Conservation (phyloP, 768 basidiomycete genomes). For the Clavaria fumosa region DNA sequence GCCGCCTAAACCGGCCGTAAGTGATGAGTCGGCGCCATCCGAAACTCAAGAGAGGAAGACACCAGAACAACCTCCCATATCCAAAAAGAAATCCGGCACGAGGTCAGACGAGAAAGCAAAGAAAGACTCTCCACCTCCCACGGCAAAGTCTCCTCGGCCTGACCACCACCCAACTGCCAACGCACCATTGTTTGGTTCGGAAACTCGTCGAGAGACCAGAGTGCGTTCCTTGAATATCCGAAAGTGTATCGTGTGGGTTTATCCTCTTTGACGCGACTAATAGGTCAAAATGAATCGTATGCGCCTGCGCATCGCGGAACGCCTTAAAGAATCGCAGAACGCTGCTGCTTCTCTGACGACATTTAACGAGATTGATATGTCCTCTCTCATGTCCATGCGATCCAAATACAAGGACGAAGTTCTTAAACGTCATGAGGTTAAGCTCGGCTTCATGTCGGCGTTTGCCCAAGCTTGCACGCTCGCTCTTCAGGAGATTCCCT, state of each 20-base stretch:
- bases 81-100: too few relatives aligned
- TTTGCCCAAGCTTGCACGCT: constrained; percentile 80
- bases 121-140: constrained; percentile 17
- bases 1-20: too few relatives aligned
- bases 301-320: constrained; percentile 93
- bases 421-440: constrained; percentile 84
- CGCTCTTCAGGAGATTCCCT: constrained; percentile 82
- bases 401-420: constrained; percentile 86
- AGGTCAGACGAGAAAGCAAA: constrained; percentile 23
- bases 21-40: too few relatives aligned
- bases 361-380: constrained; percentile 99
- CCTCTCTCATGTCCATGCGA: constrained; percentile 83
- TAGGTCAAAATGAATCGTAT: constrained; percentile 98
- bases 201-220: constrained; percentile 69
- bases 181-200: constrained; percentile 23
- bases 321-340: constrained; percentile 96
- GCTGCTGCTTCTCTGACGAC: constrained; percentile 93
- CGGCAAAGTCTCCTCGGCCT: too few relatives aligned
- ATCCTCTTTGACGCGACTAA: too few relatives aligned
- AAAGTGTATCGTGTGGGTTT: too few relatives aligned
- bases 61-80: constrained; percentile 7
- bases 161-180: constrained; percentile 14
- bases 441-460: constrained; percentile 96
- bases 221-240: too few relatives aligned
- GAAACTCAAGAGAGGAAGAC: constrained; percentile 16